Evolutionary conservation across 257 asterid genomes (phyloP), one percentile per base, ranked within the genome.

Genomic region (Lithospermum erythrorhizon): DNA sequence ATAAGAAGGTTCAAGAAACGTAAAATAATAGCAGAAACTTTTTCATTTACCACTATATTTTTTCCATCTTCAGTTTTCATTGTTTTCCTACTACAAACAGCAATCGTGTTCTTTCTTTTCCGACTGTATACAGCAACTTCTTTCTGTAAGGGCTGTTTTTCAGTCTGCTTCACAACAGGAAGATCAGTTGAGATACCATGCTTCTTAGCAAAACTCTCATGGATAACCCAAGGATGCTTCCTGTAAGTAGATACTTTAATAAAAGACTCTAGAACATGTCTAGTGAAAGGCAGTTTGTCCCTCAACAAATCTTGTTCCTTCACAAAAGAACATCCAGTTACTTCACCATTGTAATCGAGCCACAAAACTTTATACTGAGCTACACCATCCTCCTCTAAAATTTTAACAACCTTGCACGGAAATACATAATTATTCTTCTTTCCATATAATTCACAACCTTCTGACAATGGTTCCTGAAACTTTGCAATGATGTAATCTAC

Each of bases 201-300:
- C 78, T 74, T 73, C 81, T 65, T 79, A 37, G 97, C 91, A 78
- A 89, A 65, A 70, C 77, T 73, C 62, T 86, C 95, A 70, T 93
- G 95, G 74, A 93, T 74, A 64, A 89, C 90, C 98, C 98, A 93
- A 32, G 98, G 98, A 63, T 72, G 69, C 70, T 73, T 81, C 51
- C 94, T 76, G 61, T 75, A 86, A n/a, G 98, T 93, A 63, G 95
- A 93, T 55, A 88, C 95, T 76, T 76, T 86, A 68, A 93, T 82
- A 65, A 93, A 93, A 63, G 95, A 76, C 80, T 83, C 89, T 29
- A 93, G 85, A 68, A 78, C 81, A 67, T 74, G 81, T 75, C 83
- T 89, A 65, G 86, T 86, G 76, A 83, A 84, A 56, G 95, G 95
- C 23, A 75, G 67, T 71, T 80, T 83, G 71, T 79, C 80, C 45